phyloP scores from a whole-genome alignment of 1,139 yeast genomes.

The Dujonia santamariae region DNA sequence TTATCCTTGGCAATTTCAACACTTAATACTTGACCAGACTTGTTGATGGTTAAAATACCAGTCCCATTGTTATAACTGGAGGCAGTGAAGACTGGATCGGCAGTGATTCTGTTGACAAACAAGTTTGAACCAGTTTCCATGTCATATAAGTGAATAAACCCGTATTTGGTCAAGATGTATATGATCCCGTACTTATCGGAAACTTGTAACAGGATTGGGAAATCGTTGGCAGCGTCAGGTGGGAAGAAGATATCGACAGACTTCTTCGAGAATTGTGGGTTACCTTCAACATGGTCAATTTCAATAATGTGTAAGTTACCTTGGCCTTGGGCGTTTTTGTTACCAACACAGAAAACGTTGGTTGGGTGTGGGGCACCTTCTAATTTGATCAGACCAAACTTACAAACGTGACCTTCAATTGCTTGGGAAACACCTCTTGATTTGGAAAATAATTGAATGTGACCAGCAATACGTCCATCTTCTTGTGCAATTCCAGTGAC shows the following conservation, averaged over 20 bases:
- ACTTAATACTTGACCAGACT: slow-evolving; percentile 91
- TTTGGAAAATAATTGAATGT: slow-evolving; percentile 86
- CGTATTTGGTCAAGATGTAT: slow-evolving; percentile 90
- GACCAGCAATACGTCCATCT: slow-evolving; percentile 93
- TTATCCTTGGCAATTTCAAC: slow-evolving; percentile 86
- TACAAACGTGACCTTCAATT: slow-evolving; percentile 96
- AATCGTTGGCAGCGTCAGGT: slow-evolving; percentile 92
- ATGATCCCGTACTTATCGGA: slow-evolving; percentile 83
- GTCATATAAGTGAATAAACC: slow-evolving; percentile 94
- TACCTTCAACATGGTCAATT: slow-evolving; percentile 87
- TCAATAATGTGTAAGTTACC: slow-evolving; percentile 91
- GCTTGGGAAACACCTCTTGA: slow-evolving; percentile 93
- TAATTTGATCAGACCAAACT: slow-evolving; percentile 73
- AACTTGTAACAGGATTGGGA: slow-evolving; percentile 91
- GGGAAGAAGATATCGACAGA: slow-evolving; percentile 94
- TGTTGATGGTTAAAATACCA: slow-evolving; percentile 92
- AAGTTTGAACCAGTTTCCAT: slow-evolving; percentile 88
- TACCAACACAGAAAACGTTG: slow-evolving; percentile 86
- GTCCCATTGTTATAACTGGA: slow-evolving; percentile 67
- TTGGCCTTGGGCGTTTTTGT: slow-evolving; percentile 81
- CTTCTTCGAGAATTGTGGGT: slow-evolving; percentile 86
- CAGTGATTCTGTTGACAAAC: slow-evolving; percentile 94
- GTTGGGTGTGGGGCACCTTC: slow-evolving; percentile 76
- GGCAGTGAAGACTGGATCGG: slow-evolving; percentile 94
- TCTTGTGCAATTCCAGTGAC: slow-evolving; percentile 94